phyloP scores from a whole-genome alignment of 2,329 filamentous ascomycete genomes.

The Cladosporium sp. region DNA sequence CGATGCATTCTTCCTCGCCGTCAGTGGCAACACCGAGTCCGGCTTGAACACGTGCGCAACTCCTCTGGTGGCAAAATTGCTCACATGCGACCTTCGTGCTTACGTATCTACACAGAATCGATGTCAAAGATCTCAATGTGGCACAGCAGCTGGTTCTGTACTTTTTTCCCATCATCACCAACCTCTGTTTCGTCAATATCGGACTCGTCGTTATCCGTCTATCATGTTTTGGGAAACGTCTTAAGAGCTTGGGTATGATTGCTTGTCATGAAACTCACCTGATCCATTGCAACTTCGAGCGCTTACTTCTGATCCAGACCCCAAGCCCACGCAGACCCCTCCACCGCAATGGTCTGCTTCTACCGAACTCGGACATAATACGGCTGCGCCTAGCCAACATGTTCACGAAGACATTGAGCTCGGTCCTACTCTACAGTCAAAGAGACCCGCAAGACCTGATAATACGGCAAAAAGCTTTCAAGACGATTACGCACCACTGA shows the following conservation, averaged over 20 bases:
- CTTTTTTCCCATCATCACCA: constrained; percentile 45
- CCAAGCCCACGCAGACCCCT: too few species aligned
- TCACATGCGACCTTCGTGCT: background rate
- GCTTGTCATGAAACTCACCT: background rate
- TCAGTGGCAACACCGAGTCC: constrained; percentile 47
- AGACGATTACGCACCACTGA: too few species aligned
- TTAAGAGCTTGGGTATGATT: constrained; percentile 36
- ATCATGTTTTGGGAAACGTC: constrained; percentile 45
- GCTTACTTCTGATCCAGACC: too few species aligned
- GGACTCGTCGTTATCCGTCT: constrained; percentile 45
- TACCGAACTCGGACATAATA: too few species aligned
- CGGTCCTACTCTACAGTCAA: too few species aligned
- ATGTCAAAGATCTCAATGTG: constrained; percentile 45
- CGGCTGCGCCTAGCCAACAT: too few species aligned
- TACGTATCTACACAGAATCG: constrained; percentile 34
- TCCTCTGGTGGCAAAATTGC: too few species aligned
- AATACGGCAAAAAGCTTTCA: too few species aligned
- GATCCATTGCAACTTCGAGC: too few species aligned
- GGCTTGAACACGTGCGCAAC: constrained; percentile 45
- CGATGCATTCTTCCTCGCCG: constrained; percentile 49
- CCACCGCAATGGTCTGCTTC: too few species aligned
- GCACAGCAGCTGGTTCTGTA: constrained; percentile 52
- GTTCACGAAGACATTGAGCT: too few species aligned
- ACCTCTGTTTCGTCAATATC: constrained; percentile 48
- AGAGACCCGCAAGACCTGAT: too few species aligned